These are phyloP conservation scores for Penicillium sp. DNA, from an alignment of 2,329 filamentous ascomycete species.

Conservation along the genomic window DNA sequence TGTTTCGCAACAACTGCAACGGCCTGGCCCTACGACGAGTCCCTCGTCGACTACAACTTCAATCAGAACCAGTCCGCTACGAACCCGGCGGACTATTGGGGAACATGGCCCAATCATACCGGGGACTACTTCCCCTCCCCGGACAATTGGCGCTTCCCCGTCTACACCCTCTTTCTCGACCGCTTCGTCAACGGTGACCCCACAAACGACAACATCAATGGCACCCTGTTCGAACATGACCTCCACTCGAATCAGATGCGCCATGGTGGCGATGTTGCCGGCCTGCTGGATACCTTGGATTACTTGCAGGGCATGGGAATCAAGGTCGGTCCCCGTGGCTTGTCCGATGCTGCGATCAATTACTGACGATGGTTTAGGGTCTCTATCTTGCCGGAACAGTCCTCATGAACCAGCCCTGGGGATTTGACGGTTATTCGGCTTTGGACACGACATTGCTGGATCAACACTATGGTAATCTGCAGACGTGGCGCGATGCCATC, in stretches of 20 bases:
- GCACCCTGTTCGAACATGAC: slow-evolving; percentile 53
- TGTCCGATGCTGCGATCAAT: not conserved
- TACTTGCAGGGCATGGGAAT: too few species aligned
- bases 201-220: slow-evolving; percentile 54
- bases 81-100: slow-evolving; percentile 50
- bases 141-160: slow-evolving; percentile 55
- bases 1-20: slow-evolving; percentile 23
- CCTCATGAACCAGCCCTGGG: slow-evolving; percentile 58
- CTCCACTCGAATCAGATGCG: slow-evolving; percentile 54
- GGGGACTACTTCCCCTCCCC: slow-evolving; percentile 46
- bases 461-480: slow-evolving; percentile 52
- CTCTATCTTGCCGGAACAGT: slow-evolving; percentile 56
- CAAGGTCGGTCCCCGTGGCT: slow-evolving; percentile 42
- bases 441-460: slow-evolving; percentile 57
- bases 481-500: slow-evolving; percentile 50
- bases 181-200: too few species aligned
- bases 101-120: slow-evolving; percentile 45
- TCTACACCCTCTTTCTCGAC: slow-evolving; percentile 58
- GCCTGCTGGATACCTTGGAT: slow-evolving; percentile 56
- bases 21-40: slow-evolving; percentile 43
- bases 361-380: slow-evolving; percentile 31
- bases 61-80: slow-evolving; percentile 51
- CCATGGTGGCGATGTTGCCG: slow-evolving; percentile 53
- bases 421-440: slow-evolving; percentile 51
- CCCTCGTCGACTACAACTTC: slow-evolving; percentile 49